Evolutionary conservation across 2,329 filamentous ascomycete genomes (phyloP), one percentile per base, ranked within the genome.

Genomic region (Fulvia fulva): DNA sequence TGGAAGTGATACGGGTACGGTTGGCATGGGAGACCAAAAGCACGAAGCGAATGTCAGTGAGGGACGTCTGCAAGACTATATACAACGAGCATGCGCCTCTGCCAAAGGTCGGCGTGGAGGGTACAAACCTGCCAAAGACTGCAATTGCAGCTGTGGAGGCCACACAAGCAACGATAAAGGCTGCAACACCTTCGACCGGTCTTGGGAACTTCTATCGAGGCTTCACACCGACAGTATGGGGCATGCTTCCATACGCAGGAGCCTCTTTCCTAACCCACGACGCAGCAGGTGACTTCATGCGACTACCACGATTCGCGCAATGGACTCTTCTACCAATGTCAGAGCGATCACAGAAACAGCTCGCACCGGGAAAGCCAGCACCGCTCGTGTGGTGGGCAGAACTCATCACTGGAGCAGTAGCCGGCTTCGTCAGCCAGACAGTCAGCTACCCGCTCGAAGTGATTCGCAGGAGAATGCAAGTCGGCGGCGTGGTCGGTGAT

Each of bases 191-290:
- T 0, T 80, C 79, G 25, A 82, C 81, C 11, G 93, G 93, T 3
- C 73, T 97, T 0, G 76, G 85, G 56, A 99, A 99, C 74, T 99
- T 99, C 74, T 99, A 97, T 76, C 86, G 94, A 51, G 94, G 94
- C 51, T 99, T 99, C 74, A 85, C 86, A 0, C 90, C 93, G 0
- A 97, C 94, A 0, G 75, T 99, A 5, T 80, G 95, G 60, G 94
- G 94, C 67, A 99, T 99, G 93, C 79, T 99, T 0, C 94, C 94
- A 0, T 99, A 99, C 70, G 94, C 94, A 1, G 94, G 94, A 67
- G 87, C 95, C 70, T 96, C 91, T 1, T 99, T 99, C 76, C 82
- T 99, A 43, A 96, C 91, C 0, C 94, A 99, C 76, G 94, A 99
- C 74, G 91, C 90, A 4, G 85, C 88, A 43, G 90, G 90, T 60